Percentiles rank a stretch among this genome's conserved stretches.
Evolutionary conservation across 768 basidiomycete species (phyloP).

Genomic region (Macrocybe gigantea): DNA sequence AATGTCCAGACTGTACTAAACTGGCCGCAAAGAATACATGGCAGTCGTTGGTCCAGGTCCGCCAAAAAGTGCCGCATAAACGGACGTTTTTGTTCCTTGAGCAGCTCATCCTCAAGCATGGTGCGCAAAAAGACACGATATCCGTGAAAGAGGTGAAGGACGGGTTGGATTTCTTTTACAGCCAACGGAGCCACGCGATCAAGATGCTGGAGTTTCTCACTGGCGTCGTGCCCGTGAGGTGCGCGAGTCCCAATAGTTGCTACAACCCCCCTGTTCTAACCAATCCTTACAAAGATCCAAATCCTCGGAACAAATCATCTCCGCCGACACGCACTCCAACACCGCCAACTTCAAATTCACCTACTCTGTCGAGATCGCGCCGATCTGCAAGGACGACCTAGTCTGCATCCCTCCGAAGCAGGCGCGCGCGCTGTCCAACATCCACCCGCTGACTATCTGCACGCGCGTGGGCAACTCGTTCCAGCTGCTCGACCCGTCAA

Average conservation of each 20-base stretch:
- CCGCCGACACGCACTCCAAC: conserved; percentile 84
- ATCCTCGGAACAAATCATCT: conserved; percentile 90
- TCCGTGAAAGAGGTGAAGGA: conserved; percentile 90
- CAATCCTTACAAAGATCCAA: conserved; percentile 56
- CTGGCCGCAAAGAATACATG: conserved; percentile 98
- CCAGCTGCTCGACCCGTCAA: conserved; percentile 85
- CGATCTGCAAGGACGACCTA: conserved; percentile 97
- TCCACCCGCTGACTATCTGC: conserved; percentile 83
- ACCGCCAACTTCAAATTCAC: conserved; percentile 97
- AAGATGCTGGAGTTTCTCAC: conserved; percentile 95
- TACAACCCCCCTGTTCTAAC: background rate
- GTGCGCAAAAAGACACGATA: conserved; percentile 94
- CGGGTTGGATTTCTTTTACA: conserved; percentile 97
- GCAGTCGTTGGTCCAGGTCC: conserved; percentile 97
- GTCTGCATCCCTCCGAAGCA: conserved; percentile 83
- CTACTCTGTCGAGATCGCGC: conserved; percentile 95
- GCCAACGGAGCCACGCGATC: conserved; percentile 82
- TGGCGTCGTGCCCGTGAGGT: conserved; percentile 86
- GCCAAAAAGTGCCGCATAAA: conserved; percentile 98
- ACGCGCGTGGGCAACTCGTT: conserved; percentile 88
- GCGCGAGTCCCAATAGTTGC: conserved; percentile 17
- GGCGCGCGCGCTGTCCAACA: conserved; percentile 81
- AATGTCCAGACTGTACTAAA: conserved; percentile 91
- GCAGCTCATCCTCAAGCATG: conserved; percentile 94
- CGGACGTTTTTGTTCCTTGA: conserved; percentile 97